Percentiles rank a stretch among this genome's conserved stretches.
Evolutionary conservation across 495 filamentous ascomycete species (phyloP).

Genomic region (Lichenothelia convexa): DNA sequence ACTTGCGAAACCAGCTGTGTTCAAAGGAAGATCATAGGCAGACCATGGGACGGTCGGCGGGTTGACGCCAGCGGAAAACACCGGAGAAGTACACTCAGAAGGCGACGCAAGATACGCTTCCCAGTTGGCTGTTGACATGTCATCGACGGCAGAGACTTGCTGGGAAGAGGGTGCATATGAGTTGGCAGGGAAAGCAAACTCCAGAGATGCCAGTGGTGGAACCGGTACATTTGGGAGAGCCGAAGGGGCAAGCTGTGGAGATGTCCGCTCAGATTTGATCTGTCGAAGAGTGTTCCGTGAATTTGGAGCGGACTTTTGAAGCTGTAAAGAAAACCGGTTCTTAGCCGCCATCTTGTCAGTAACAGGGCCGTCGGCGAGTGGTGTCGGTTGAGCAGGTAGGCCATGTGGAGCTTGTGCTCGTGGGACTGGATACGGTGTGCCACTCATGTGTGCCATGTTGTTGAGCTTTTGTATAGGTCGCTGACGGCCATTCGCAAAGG

Average conservation of each 20-base stretch:
- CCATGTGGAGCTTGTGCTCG: conserved; percentile 36
- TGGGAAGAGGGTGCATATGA: neutral
- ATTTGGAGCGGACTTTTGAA: neutral
- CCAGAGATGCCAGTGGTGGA: neutral
- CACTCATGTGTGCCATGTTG: conserved; percentile 65
- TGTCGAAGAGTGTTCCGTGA: neutral
- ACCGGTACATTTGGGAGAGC: neutral
- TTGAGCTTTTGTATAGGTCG: conserved; percentile 82
- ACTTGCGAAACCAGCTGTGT: neutral
- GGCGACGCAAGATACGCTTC: neutral
- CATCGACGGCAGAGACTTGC: neutral
- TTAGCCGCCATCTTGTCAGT: neutral
- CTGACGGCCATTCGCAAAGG: conserved; percentile 88
- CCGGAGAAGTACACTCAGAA: neutral
- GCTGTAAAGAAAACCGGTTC: neutral
- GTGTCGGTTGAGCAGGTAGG: neutral
- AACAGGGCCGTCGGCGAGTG: neutral
- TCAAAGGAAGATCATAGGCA: neutral
- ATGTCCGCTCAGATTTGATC: neutral
- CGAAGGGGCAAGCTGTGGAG: neutral
- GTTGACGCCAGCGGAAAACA: neutral
- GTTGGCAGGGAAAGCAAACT: neutral
- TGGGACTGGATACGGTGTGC: conserved; percentile 50
- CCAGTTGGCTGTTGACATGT: neutral
- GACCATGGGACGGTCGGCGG: neutral